Percentiles rank a stretch among this genome's conserved stretches.
These are phyloP conservation scores for Calcarisporium arbuscula DNA, from an alignment of 2,329 filamentous ascomycete genomes.

Conservation along the genomic window DNA sequence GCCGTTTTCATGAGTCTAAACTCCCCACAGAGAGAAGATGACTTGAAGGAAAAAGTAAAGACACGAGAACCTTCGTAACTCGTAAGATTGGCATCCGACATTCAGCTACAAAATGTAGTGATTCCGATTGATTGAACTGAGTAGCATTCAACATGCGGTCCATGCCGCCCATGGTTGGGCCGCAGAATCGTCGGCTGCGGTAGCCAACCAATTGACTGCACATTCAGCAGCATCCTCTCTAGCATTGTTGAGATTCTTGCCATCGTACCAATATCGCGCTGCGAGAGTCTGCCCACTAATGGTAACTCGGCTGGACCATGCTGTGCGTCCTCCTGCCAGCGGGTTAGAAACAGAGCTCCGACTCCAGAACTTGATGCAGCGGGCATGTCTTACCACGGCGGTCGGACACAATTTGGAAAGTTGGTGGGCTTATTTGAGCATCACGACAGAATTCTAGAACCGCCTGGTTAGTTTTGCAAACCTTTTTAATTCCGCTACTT, in stretches of 20 bases:
- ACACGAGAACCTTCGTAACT: too few species aligned
- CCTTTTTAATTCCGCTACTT: too few species aligned
- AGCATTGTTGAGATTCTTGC: slow-evolving; percentile 79
- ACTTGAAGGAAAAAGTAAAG: too few species aligned
- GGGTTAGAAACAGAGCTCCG: slow-evolving; percentile 3
- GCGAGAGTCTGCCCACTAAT: slow-evolving; percentile 57
- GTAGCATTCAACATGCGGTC: too few species aligned
- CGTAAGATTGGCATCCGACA: too few species aligned
- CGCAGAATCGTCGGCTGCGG: slow-evolving; percentile 22
- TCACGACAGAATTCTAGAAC: slow-evolving; percentile 50
- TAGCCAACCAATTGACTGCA: slow-evolving; percentile 54
- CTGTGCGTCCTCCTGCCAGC: slow-evolving; percentile 70
- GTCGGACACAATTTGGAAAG: slow-evolving; percentile 68
- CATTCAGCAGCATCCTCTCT: slow-evolving; percentile 87
- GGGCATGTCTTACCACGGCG: slow-evolving; percentile 53
- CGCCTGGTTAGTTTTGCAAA: too few species aligned
- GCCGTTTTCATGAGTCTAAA: too few species aligned
- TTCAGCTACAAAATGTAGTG: too few species aligned
- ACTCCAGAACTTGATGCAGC: slow-evolving; percentile 8
- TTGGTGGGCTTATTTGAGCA: slow-evolving; percentile 45
- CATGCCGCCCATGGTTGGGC: slow-evolving; percentile 19
- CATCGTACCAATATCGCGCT: slow-evolving; percentile 90
- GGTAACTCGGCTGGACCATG: slow-evolving; percentile 80
- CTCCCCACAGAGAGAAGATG: too few species aligned
- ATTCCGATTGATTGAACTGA: too few species aligned